Base-by-base conservation (phyloP, 306 rosid species). In the Neltuma alba region DNA sequence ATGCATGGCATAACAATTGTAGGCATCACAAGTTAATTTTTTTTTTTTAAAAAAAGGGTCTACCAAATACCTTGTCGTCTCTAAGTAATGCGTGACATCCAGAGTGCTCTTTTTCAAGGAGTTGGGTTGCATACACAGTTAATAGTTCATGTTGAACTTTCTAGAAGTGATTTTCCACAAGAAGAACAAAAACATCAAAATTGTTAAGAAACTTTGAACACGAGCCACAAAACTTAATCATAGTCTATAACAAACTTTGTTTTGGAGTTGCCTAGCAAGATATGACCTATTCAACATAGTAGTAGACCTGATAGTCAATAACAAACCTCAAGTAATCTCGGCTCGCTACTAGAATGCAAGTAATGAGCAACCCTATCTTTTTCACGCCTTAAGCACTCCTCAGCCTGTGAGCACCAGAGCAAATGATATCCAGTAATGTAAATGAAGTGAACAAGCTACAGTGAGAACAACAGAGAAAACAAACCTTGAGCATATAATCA, bases 51-150 rank as follows among this genome's bases (percentile, higher is more conserved):
- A n/a, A n/a, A n/a, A n/a, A n/a, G n/a, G n/a, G n/a, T n/a, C n/a
- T n/a, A n/a, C n/a, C n/a, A n/a, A n/a, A n/a, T n/a, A n/a, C 98
- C 97, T 91, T 92, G 84, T 94, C 97, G 27, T 92, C 97, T 84
- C 94, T 82, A 72, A 88, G 97, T 85, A 94, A 85, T 55, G 98
- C 93, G 86, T 89, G 94, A 72, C 97, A 92, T 74, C 97, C 97
- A 23, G 98, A 92, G 82, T 91, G 91, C 83, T 94, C 97, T 81
- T 92, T 94, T 30, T 94, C 98, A 62, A 94, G 92, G 40, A 94
- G 87, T 89, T 89, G 97, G 33, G 84, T 88, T 20, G 94, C 91
- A 81, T 89, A 86, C 42, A 83, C 87, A 38, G 84, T 83, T 80
- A 90, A 62, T 40, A 94, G 82, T 83, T 91, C 97, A 57, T 89